Conservation (phyloP, 352 stramenopile genomes). For the Pythium sp. region DNA sequence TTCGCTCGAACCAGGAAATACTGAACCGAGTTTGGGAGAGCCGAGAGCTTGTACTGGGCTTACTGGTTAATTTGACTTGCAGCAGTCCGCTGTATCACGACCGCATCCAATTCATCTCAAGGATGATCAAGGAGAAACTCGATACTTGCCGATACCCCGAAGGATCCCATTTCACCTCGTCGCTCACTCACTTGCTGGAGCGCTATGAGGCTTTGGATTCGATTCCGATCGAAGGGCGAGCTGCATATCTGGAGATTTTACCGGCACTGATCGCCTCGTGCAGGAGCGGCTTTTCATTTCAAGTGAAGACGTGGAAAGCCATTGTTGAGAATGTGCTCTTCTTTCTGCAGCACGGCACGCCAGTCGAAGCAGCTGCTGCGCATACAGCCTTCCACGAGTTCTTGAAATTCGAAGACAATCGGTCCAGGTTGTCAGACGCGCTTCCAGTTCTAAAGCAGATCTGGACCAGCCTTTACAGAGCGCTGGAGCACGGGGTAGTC, state of each 20-base stretch:
- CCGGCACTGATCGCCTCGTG: not conserved
- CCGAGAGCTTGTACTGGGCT: not conserved
- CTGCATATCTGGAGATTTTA: constrained; percentile 11
- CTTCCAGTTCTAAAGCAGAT: constrained; percentile 11
- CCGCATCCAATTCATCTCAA: constrained; percentile 3
- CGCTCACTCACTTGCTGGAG: not conserved
- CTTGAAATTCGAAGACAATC: constrained; percentile 2
- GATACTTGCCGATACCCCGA: not conserved
- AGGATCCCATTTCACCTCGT: not conserved
- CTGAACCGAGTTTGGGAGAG: not conserved
- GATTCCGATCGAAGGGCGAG: constrained; percentile 5
- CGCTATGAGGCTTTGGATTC: constrained; percentile 2
- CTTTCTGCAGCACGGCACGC: constrained; percentile 11
- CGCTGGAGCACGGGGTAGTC: constrained; percentile 1
- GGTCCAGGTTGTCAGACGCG: not conserved
- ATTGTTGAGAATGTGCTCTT: constrained; percentile 14
- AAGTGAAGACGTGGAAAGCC: constrained; percentile 4
- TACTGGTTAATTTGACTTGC: not conserved
- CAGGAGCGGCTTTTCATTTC: not conserved
- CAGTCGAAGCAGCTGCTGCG: not conserved
- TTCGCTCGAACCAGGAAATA: not conserved
- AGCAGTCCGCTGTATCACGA: constrained; percentile 1
- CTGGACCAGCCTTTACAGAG: constrained; percentile 8
- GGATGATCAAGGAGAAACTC: not conserved
- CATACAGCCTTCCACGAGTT: constrained; percentile 12